Percentiles rank a stretch among this genome's conserved stretches.
These are phyloP conservation scores for Cubamyces sp. DNA, from an alignment of 768 basidiomycete species.

Conservation along the genomic window DNA sequence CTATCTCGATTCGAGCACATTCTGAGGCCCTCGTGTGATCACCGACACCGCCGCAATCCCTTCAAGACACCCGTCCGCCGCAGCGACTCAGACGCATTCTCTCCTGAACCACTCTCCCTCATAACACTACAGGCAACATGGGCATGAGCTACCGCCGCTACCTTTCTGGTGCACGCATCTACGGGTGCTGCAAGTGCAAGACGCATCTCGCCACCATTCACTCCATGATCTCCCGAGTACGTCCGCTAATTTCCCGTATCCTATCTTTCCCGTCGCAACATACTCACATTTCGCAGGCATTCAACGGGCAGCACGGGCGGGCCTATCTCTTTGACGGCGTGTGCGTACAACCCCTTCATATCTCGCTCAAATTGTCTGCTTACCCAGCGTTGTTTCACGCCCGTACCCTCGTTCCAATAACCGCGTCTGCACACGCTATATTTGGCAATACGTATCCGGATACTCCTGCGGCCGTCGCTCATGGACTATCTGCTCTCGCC, in stretches of 20 bases:
- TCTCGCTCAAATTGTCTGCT: conserved; percentile 4
- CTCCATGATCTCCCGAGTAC: conserved; percentile 86
- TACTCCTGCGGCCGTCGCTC: conserved; percentile 11
- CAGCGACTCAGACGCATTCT: neutral
- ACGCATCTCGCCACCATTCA: conserved; percentile 92
- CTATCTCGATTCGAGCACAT: neutral
- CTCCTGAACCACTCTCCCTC: neutral
- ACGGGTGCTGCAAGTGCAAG: conserved; percentile 84
- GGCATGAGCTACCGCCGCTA: conserved; percentile 90
- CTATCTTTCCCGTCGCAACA: neutral
- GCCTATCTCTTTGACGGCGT: conserved; percentile 94
- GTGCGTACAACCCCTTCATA: conserved; percentile 53
- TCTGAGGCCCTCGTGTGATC: neutral
- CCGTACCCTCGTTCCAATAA: conserved; percentile 8
- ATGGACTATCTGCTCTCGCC: conserved; percentile 10
- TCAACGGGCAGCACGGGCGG: conserved; percentile 95
- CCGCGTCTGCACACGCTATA: conserved; percentile 26
- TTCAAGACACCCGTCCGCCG: neutral
- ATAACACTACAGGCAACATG: conserved; percentile 49
- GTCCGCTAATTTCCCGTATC: conserved; percentile 31
- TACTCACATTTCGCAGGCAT: conserved; percentile 60
- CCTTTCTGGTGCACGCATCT: conserved; percentile 83
- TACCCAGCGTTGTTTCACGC: conserved; percentile 1
- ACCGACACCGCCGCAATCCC: neutral
- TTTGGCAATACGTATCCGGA: conserved; percentile 7